Percentiles rank a stretch among this genome's conserved stretches.
These are phyloP conservation scores for Physcomitrellopsis africana DNA, from an alignment of 225 moss, liverwort and hornwort species.

Conservation along the genomic window DNA sequence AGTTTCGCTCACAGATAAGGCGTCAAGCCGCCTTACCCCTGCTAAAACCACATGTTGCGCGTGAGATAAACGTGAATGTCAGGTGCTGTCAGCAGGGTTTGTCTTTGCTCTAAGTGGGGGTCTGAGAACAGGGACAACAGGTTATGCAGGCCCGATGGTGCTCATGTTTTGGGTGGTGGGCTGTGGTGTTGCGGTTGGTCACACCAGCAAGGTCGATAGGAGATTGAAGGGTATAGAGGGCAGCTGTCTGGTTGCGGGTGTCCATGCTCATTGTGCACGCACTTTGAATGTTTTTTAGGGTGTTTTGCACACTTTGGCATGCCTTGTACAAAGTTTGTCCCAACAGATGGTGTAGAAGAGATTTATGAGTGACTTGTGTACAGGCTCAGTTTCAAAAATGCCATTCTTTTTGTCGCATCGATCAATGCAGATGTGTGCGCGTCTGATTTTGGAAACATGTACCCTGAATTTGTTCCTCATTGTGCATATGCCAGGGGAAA, in stretches of 20 bases:
- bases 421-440: constrained; percentile 40
- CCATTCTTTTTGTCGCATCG: constrained; percentile 39
- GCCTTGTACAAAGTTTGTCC: constrained; percentile 52
- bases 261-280: constrained; percentile 33
- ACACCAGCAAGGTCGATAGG: constrained; percentile 20
- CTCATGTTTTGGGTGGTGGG: constrained; percentile 27
- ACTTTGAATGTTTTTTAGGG: constrained; percentile 31
- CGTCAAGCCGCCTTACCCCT: constrained; percentile 50
- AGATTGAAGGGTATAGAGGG: constrained; percentile 23
- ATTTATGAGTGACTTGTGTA: constrained; percentile 39
- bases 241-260: constrained; percentile 34
- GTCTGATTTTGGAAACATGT: constrained; percentile 26
- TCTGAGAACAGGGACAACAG: constrained; percentile 48
- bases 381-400: constrained; percentile 44
- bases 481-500: no score
- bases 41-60: constrained; percentile 59
- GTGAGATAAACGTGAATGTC: constrained; percentile 26
- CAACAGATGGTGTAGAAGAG: constrained; percentile 32
- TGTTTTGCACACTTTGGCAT: constrained; percentile 40
- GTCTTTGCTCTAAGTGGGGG: constrained; percentile 30
- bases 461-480: neutral
- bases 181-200: constrained; percentile 37
- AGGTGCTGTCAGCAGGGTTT: constrained; percentile 30
- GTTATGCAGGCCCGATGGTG: constrained; percentile 31
- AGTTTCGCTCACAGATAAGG: constrained; percentile 66